Evolutionary conservation across 495 filamentous ascomycete species (phyloP).

Genomic region (Glutinoglossum americanum): DNA sequence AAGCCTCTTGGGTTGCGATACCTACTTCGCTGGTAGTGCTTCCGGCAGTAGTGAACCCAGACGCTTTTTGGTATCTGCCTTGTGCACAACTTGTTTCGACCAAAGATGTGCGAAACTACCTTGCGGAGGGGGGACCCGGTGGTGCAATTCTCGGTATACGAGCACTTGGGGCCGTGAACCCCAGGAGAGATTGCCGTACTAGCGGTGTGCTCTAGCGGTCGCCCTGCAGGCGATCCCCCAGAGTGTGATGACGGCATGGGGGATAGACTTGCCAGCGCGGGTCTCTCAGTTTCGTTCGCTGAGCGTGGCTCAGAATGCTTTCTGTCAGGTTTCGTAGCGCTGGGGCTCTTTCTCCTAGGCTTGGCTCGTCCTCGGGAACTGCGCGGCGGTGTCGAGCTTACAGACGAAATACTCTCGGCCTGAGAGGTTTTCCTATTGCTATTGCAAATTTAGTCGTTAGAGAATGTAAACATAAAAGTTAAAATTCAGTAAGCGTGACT

Average conservation of each 20-base stretch:
- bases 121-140: conserved; percentile 38
- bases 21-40: conserved; percentile 60
- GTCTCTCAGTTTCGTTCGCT: not conserved
- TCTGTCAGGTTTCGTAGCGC: not conserved
- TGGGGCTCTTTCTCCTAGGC: not conserved
- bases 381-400: not conserved
- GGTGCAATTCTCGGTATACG: conserved; percentile 18
- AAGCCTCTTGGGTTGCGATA: conserved; percentile 40
- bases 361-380: not conserved
- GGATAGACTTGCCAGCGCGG: not conserved
- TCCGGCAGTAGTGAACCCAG: conserved; percentile 58
- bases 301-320: not conserved
- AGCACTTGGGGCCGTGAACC: conserved; percentile 1
- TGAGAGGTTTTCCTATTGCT: not conserved
- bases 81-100: conserved; percentile 66
- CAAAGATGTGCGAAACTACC: conserved; percentile 65
- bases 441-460: not conserved
- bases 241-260: not conserved
- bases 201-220: not conserved
- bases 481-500: not conserved
- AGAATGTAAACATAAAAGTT: not conserved
- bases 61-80: conserved; percentile 37
- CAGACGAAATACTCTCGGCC: not conserved
- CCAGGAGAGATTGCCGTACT: not conserved
- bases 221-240: not conserved